Percentiles rank a stretch among this genome's conserved stretches.
Conservation (phyloP, 768 basidiomycete species). For the Obba rivulosa region DNA sequence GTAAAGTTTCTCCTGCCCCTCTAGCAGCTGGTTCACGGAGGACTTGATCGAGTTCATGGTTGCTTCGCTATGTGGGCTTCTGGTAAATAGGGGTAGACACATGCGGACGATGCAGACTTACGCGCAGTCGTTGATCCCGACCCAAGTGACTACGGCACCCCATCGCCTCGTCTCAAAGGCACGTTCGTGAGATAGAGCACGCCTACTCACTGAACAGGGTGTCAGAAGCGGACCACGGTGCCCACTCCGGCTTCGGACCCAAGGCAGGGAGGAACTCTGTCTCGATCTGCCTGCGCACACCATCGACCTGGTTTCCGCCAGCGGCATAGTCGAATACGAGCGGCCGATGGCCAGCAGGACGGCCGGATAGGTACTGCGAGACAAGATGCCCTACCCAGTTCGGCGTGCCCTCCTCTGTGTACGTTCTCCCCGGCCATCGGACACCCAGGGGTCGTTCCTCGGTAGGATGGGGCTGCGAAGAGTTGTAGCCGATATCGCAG, state of each 20-base stretch:
- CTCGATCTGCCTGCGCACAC: slow-evolving; percentile 35
- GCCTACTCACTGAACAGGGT: slow-evolving; percentile 16
- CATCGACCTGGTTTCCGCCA: slow-evolving; percentile 41
- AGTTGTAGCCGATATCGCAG: slow-evolving; percentile 32
- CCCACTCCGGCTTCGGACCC: slow-evolving; percentile 15
- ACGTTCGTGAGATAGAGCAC: neutral
- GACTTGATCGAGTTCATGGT: slow-evolving; percentile 33
- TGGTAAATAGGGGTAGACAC: too few relatives aligned
- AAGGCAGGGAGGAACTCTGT: slow-evolving; percentile 30
- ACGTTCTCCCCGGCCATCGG: slow-evolving; percentile 44
- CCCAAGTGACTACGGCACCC: slow-evolving; percentile 45
- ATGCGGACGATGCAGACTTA: slow-evolving; percentile 25
- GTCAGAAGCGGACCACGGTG: slow-evolving; percentile 12
- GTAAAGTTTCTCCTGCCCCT: slow-evolving; percentile 32
- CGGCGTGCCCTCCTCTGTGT: slow-evolving; percentile 38
- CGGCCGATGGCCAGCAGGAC: neutral
- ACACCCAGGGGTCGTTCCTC: slow-evolving; percentile 43
- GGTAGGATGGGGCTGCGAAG: slow-evolving; percentile 25
- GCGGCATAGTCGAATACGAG: slow-evolving; percentile 53
- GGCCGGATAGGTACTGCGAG: slow-evolving; percentile 26
- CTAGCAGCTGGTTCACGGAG: slow-evolving; percentile 41
- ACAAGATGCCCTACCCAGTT: slow-evolving; percentile 66
- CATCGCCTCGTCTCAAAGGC: neutral
- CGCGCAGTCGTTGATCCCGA: slow-evolving; percentile 64
- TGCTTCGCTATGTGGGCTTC: slow-evolving; percentile 4